Conservation (phyloP, 331 rosid species). For the Malus hybrid region DNA sequence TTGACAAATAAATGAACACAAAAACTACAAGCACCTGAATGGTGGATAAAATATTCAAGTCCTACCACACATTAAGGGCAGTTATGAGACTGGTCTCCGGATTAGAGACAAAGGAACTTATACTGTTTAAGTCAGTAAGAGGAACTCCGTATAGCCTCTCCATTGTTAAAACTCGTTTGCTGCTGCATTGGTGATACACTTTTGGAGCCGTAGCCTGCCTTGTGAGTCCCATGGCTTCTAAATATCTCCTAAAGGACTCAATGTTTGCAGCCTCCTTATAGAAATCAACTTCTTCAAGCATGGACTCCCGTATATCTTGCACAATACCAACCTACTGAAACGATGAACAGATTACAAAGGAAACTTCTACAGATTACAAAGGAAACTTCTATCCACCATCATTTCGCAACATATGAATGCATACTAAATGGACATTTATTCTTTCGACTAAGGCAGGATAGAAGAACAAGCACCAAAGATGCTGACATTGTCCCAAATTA, state of each 20-base stretch:
- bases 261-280: conserved; percentile 90
- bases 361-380: conserved; percentile 25
- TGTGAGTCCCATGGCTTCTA: conserved; percentile 83
- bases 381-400: conserved; percentile 16
- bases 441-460: no score
- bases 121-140: conserved; percentile 84
- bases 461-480: not conserved
- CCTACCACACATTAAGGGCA: conserved; percentile 95
- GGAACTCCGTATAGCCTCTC: conserved; percentile 93
- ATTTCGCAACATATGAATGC: not conserved
- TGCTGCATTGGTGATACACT: conserved; percentile 76
- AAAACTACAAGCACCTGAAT: not conserved
- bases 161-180: conserved; percentile 72
- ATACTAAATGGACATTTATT: no score
- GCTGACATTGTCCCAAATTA: not conserved
- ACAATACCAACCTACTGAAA: conserved; percentile 84
- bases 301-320: conserved; percentile 83
- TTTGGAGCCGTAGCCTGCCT: conserved; percentile 90
- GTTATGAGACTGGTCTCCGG: conserved; percentile 85
- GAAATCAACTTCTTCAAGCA: conserved; percentile 99
- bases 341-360: conserved; percentile 24
- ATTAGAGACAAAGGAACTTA: conserved; percentile 70
- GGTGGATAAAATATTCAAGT: conserved; percentile 4
- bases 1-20: not conserved
- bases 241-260: conserved; percentile 86